phyloP scores from a whole-genome alignment of 2,329 filamentous ascomycete genomes.

The Colletotrichum eleusines region DNA sequence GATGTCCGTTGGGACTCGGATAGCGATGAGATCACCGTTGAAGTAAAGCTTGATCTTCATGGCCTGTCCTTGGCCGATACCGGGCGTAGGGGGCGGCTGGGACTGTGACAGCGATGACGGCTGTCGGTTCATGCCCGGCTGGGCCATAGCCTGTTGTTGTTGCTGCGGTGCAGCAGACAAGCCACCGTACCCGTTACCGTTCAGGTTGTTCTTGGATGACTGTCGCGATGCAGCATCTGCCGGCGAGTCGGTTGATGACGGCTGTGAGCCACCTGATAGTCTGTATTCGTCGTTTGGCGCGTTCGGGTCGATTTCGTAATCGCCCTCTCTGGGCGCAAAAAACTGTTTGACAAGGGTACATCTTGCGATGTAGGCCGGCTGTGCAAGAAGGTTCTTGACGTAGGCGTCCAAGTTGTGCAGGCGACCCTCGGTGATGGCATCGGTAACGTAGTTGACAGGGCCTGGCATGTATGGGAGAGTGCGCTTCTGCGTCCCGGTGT shows the following conservation, averaged over 20 bases:
- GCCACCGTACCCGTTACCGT: constrained; percentile 66
- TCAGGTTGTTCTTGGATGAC: constrained; percentile 74
- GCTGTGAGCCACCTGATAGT: constrained; percentile 77
- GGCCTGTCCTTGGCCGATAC: constrained; percentile 62
- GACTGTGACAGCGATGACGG: constrained; percentile 64
- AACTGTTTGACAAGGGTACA: constrained; percentile 89
- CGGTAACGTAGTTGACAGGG: constrained; percentile 97
- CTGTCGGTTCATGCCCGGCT: constrained; percentile 58
- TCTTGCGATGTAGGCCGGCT: constrained; percentile 86
- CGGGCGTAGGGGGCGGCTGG: constrained; percentile 67
- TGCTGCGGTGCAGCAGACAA: constrained; percentile 62
- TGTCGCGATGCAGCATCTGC: constrained; percentile 72
- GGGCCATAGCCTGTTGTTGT: constrained; percentile 49
- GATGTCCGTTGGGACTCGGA: constrained; percentile 87
- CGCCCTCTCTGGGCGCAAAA: constrained; percentile 89
- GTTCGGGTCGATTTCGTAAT: constrained; percentile 89
- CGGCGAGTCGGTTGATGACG: constrained; percentile 73
- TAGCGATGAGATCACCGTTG: constrained; percentile 90
- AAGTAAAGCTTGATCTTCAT: constrained; percentile 98
- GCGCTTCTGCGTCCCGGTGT: constrained; percentile 81
- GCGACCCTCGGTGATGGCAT: constrained; percentile 93
- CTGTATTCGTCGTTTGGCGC: constrained; percentile 76
- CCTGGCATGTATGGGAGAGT: constrained; percentile 97
- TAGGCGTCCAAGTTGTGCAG: constrained; percentile 95
- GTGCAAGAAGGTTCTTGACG: constrained; percentile 87